phyloP scores from a whole-genome alignment of 768 basidiomycete genomes.

The Auricularia auricula-judae region DNA sequence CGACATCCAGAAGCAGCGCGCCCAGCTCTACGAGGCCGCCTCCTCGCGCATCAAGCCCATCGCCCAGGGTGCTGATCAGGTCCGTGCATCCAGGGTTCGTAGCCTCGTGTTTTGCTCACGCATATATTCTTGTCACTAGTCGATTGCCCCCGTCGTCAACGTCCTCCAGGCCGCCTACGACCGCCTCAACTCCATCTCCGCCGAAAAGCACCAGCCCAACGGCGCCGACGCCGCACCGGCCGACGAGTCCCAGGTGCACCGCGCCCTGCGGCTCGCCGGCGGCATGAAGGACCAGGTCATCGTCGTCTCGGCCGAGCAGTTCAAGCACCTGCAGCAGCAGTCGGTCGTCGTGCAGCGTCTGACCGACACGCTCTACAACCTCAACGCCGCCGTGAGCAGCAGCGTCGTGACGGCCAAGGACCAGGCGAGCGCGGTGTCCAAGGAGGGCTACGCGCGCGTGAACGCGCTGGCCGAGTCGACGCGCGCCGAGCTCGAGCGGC shows the following conservation, averaged over 20 bases:
- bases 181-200: constrained; percentile 14
- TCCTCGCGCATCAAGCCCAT: constrained; percentile 59
- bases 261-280: constrained; percentile 53
- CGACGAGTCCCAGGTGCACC: constrained; percentile 71
- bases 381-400: not conserved
- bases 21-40: constrained; percentile 44
- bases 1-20: constrained; percentile 45
- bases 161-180: constrained; percentile 50
- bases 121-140: constrained; percentile 15
- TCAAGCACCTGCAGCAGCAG: constrained; percentile 59
- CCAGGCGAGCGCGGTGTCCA: not conserved
- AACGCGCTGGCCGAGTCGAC: not conserved
- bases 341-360: constrained; percentile 37
- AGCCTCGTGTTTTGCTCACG: constrained; percentile 7
- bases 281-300: constrained; percentile 52
- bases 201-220: constrained; percentile 16
- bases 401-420: not conserved
- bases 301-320: constrained; percentile 57
- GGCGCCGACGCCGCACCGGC: constrained; percentile 35
- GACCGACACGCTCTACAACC: not conserved
- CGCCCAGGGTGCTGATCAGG: constrained; percentile 64
- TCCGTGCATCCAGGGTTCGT: constrained; percentile 18
- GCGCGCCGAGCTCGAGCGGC: not conserved
- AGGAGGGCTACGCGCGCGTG: not conserved
- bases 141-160: constrained; percentile 60